Evolutionary conservation across 1,139 yeast genomes (phyloP).

Genomic region (Pichia sp.): DNA sequence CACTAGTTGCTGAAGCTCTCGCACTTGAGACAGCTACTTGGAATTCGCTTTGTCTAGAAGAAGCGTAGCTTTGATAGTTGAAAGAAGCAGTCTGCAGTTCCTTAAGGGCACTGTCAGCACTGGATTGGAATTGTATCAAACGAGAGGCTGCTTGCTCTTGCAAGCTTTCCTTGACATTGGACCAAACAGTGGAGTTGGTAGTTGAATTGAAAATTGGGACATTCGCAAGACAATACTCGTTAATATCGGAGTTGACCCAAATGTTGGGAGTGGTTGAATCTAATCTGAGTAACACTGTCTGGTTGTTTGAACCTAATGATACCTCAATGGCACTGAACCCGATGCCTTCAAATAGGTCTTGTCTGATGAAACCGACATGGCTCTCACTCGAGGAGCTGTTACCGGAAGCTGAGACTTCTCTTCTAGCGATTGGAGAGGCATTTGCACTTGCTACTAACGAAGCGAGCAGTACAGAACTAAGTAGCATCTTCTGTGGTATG

Average conservation of each 20-base stretch:
- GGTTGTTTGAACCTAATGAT: slow-evolving; percentile 13
- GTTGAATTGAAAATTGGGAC: slow-evolving; percentile 6
- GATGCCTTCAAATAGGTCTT: slow-evolving; percentile 1
- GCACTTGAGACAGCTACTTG: slow-evolving; percentile 6
- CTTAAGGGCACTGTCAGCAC: not conserved
- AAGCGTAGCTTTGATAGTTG: not conserved
- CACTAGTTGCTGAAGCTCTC: slow-evolving; percentile 5
- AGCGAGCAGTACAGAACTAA: not conserved
- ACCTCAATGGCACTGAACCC: slow-evolving; percentile 12
- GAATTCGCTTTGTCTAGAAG: slow-evolving; percentile 7
- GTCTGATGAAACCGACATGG: slow-evolving; percentile 3
- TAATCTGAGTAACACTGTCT: slow-evolving; percentile 11
- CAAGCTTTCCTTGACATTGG: slow-evolving; percentile 1
- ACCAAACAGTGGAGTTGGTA: slow-evolving; percentile 3
- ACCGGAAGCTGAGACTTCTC: not conserved
- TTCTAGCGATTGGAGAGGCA: slow-evolving; percentile 3
- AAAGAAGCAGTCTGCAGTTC: slow-evolving; percentile 1
- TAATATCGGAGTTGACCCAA: slow-evolving; percentile 15
- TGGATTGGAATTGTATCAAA: not conserved
- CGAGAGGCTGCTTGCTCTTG: not conserved
- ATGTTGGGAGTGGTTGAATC: slow-evolving; percentile 13
- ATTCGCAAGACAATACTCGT: slow-evolving; percentile 13
- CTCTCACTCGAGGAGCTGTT: too few relatives aligned
- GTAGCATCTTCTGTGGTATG: slow-evolving; percentile 6
- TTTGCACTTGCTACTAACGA: not conserved